Percentiles rank a stretch among this genome's conserved stretches.
These are phyloP conservation scores for Ballota nigra DNA, from an alignment of 257 asterid species.

Conservation along the genomic window DNA sequence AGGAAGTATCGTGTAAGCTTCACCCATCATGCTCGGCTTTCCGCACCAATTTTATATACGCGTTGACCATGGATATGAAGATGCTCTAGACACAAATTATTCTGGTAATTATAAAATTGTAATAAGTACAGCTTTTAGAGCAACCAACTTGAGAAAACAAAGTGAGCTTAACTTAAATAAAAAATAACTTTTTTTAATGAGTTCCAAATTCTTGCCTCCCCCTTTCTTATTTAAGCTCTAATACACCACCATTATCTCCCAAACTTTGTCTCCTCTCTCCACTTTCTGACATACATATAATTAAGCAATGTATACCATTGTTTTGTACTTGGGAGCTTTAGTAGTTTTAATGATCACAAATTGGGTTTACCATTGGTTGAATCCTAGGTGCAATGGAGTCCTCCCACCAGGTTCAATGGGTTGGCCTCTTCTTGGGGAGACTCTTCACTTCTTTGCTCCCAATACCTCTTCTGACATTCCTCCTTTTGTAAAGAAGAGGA, in stretches of 20 bases:
- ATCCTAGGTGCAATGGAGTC: slow-evolving; percentile 55
- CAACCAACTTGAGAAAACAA: slow-evolving; percentile 54
- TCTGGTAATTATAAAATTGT: slow-evolving; percentile 20
- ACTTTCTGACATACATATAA: slow-evolving; percentile 4
- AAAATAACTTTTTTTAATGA: slow-evolving; percentile 23
- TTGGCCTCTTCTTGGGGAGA: slow-evolving; percentile 73
- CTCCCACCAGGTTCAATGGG: slow-evolving; percentile 94
- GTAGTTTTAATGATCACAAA: slow-evolving; percentile 29
- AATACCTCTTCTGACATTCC: slow-evolving; percentile 46
- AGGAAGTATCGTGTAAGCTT: slow-evolving; percentile 63
- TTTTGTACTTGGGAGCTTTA: slow-evolving; percentile 37
- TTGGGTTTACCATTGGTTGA: slow-evolving; percentile 62
- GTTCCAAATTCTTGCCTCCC: slow-evolving; percentile 47
- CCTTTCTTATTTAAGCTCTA: slow-evolving; percentile 39
- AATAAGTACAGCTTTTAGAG: slow-evolving; percentile 28
- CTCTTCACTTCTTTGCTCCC: slow-evolving; percentile 58
- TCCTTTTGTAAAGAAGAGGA: slow-evolving; percentile 60
- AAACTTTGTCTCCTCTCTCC: slow-evolving; percentile 35
- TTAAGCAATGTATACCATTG: slow-evolving; percentile 42
- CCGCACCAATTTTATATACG: slow-evolving; percentile 29
- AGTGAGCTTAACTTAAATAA: slow-evolving; percentile 22
- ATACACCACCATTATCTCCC: slow-evolving; percentile 48
- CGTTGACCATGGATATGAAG: slow-evolving; percentile 57
- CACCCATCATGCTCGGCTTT: slow-evolving; percentile 55
- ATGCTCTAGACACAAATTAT: slow-evolving; percentile 38